These are phyloP conservation scores for Yamadazyma olivae DNA, from an alignment of 805 yeast species.

Conservation along the genomic window DNA sequence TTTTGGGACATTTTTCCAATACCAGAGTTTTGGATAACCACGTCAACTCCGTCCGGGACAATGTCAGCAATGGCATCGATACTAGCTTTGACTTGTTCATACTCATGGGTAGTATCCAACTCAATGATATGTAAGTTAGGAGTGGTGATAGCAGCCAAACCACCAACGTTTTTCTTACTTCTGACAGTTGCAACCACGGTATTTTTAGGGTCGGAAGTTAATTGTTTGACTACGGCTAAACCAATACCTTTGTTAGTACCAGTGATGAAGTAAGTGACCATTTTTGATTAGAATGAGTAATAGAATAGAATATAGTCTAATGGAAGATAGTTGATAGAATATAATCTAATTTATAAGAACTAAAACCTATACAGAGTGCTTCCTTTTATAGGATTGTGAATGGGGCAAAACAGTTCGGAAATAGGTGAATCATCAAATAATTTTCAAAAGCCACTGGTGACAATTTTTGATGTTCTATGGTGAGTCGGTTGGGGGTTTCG, in stretches of 20 bases:
- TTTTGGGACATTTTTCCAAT: slow-evolving; percentile 4
- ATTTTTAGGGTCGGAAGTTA: neutral
- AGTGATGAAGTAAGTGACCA: slow-evolving; percentile 4
- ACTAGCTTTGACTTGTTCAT: neutral
- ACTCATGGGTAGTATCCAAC: neutral
- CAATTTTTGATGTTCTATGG: too few relatives aligned
- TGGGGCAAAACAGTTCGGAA: too few relatives aligned
- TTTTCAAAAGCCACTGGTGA: too few relatives aligned
- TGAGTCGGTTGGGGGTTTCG: too few relatives aligned
- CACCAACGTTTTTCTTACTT: neutral
- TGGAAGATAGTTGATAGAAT: too few relatives aligned
- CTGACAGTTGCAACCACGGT: slow-evolving; percentile 2
- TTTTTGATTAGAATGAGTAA: too few relatives aligned
- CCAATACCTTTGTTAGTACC: slow-evolving; percentile 10
- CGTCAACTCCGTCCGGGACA: slow-evolving; percentile 30
- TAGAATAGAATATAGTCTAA: too few relatives aligned
- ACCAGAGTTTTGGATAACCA: slow-evolving; percentile 34
- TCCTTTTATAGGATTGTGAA: too few relatives aligned
- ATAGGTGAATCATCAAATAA: too few relatives aligned
- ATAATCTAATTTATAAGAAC: too few relatives aligned
- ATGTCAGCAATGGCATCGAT: slow-evolving; percentile 7
- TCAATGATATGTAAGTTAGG: slow-evolving; percentile 2
- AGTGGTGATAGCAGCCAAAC: neutral
- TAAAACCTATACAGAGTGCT: too few relatives aligned
- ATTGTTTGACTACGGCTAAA: slow-evolving; percentile 1